Evolutionary conservation across 306 rosid species (phyloP), one percentile per base, ranked within the genome.

Genomic region (Quercus engelmannii): DNA sequence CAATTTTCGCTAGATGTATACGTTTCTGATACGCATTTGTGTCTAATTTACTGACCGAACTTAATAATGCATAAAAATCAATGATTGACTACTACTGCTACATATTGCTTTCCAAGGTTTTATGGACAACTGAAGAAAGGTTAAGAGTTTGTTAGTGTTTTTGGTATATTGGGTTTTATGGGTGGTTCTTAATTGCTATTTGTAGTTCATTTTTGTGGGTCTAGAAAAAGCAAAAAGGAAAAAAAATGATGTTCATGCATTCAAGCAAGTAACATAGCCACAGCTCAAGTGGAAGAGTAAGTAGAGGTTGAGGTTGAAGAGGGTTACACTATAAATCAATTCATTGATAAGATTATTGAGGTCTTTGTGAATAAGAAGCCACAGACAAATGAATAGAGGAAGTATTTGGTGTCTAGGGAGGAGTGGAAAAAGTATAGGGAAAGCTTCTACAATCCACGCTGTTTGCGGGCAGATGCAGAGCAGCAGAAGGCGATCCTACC

Each of bases 401-500:
- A 85, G 86, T 88, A 83, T 79, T 80, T 95, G 91, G 89, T 90
- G 31, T 91, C 87, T 77, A 92, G 98, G 74, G 98, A 92, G 73
- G 98, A 95, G 26, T 95, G 99, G 98, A 89, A 85, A 26, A 92
- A 90, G 71, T 92, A 95, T 79, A 91, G 87, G 80, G 91, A 90
- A 69, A 80, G 82, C 83, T 92, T 95, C 86, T 95, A 90, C 74
- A 79, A 23, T 51, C 88, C 92, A 67, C 89, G 98, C 81, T 85
- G 79, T 83, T 82, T 76, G 52, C 85, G 92, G 67, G 97, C 91
- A 2, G 91, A 90, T 11, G 80, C 76, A 81, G 43, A 38, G 0
- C 43, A 6, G 43, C 0, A 38, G 96, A 92, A 86, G 87, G 21
- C 58, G 91, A 95, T 74, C 81, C 87, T 31, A 59, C 55, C 57